Percentiles rank a stretch among this genome's conserved stretches.
Evolutionary conservation across 192 early-diverging fungal species (phyloP).

Genomic region (Linnemannia schmuckeri): DNA sequence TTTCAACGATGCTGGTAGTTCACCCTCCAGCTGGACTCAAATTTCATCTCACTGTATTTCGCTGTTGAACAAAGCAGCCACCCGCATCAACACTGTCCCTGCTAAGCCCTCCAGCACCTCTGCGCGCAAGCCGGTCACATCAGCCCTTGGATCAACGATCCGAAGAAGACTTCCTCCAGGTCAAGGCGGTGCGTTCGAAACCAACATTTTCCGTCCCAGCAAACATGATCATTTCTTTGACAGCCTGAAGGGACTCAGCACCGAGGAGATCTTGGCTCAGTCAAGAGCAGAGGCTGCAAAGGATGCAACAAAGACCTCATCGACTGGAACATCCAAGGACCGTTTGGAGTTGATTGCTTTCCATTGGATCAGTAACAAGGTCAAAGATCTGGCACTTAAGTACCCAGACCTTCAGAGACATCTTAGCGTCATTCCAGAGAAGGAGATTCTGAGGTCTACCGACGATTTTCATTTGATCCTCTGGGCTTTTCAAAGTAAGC

Average conservation of each 20-base stretch:
- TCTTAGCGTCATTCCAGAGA: conserved; percentile 21
- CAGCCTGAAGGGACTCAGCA: conserved; percentile 44
- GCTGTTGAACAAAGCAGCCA: conserved; percentile 19
- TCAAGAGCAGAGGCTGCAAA: conserved; percentile 22
- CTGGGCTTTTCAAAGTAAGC: conserved; percentile 53
- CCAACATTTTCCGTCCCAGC: conserved; percentile 43
- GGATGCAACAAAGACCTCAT: neutral
- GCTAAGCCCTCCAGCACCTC: neutral
- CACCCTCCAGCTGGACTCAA: conserved; percentile 43
- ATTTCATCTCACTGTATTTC: conserved; percentile 31
- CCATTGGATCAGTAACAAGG: conserved; percentile 35
- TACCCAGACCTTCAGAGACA: conserved; percentile 40
- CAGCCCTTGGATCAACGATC: conserved; percentile 11
- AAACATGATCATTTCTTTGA: conserved; percentile 40
- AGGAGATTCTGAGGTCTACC: conserved; percentile 18
- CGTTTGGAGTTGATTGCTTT: conserved; percentile 41
- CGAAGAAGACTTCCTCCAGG: conserved; percentile 35
- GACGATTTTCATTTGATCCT: conserved; percentile 43
- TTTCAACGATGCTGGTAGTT: conserved; percentile 24
- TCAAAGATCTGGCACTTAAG: conserved; percentile 32
- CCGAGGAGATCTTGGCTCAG: conserved; percentile 43
- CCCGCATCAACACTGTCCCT: conserved; percentile 21
- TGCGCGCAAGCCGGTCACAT: neutral
- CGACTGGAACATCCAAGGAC: conserved; percentile 24
- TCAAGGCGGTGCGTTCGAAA: conserved; percentile 41